Evolutionary conservation across 192 early-diverging fungal species (phyloP).

Genomic region (Rhizophagus sp.): DNA sequence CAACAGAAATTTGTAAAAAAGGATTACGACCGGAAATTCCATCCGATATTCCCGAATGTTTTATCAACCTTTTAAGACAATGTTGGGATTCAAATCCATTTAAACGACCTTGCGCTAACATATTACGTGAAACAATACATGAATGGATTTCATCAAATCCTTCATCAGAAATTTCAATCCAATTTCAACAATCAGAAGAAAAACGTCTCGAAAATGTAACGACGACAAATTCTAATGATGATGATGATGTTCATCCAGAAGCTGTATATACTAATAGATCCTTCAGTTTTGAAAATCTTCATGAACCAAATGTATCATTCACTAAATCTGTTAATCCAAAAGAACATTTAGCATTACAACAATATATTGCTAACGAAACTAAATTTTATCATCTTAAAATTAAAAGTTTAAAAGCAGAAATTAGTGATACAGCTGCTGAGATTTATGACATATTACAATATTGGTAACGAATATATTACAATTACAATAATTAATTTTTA

Average conservation of each 20-base stretch:
- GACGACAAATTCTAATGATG: neutral
- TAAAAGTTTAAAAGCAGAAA: neutral
- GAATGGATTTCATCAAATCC: neutral
- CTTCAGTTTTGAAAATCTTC: neutral
- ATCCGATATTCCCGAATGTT: neutral
- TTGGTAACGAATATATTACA: neutral
- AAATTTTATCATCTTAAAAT: neutral
- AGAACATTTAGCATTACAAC: conserved; percentile 3
- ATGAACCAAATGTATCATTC: neutral
- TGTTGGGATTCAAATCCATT: conserved; percentile 17
- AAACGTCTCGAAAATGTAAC: no score
- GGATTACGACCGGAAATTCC: conserved; percentile 3
- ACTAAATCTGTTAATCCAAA: neutral
- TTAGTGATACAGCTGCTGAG: neutral
- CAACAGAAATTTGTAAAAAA: conserved; percentile 11
- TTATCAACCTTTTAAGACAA: neutral
- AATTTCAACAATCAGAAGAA: neutral
- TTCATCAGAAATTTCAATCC: neutral
- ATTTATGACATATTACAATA: conserved; percentile 16
- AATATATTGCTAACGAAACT: neutral
- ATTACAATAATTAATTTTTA: no score
- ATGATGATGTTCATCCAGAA: neutral
- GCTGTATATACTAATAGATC: conserved; percentile 3
- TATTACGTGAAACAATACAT: conserved; percentile 39
- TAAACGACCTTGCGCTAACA: conserved; percentile 1